These are phyloP conservation scores for Pseudogymnoascus sp. DNA, from an alignment of 2,329 filamentous ascomycete genomes.

Conservation along the genomic window DNA sequence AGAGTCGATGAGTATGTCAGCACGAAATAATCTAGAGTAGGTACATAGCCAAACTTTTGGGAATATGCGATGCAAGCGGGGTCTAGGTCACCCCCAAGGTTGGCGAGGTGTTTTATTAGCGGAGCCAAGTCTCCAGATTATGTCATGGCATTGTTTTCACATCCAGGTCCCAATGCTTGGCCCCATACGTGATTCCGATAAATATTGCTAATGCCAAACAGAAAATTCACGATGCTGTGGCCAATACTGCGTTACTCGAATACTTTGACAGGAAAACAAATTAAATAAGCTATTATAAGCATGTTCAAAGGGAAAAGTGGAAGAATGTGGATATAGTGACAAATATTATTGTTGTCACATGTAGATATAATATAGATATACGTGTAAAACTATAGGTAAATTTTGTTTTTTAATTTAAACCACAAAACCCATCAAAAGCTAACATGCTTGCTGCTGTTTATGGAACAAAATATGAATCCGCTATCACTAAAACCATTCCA, in stretches of 20 bases:
- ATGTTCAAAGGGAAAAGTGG: not conserved
- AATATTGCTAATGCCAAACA: not conserved
- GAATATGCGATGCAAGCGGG: not conserved
- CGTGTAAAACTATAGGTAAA: not conserved
- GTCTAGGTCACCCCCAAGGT: conserved; percentile 7
- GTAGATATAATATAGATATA: not conserved
- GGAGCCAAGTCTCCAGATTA: conserved; percentile 1
- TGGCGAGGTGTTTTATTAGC: conserved; percentile 3
- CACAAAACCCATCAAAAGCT: not conserved
- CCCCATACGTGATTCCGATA: not conserved
- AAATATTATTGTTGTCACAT: not conserved
- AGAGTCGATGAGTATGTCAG: not conserved
- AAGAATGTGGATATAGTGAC: not conserved
- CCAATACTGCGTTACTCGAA: not conserved
- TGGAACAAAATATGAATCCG: not conserved
- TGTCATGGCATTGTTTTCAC: conserved; percentile 5
- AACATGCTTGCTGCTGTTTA: not conserved
- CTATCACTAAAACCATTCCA: not conserved
- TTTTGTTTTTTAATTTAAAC: not conserved
- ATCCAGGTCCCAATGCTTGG: not conserved
- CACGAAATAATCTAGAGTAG: not conserved
- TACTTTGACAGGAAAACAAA: not conserved
- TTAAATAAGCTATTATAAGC: not conserved
- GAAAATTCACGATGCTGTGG: not conserved
- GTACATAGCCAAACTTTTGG: not conserved